Base-by-base conservation (phyloP, 164 flowering plant genomes). In the Aristolochia californica region DNA sequence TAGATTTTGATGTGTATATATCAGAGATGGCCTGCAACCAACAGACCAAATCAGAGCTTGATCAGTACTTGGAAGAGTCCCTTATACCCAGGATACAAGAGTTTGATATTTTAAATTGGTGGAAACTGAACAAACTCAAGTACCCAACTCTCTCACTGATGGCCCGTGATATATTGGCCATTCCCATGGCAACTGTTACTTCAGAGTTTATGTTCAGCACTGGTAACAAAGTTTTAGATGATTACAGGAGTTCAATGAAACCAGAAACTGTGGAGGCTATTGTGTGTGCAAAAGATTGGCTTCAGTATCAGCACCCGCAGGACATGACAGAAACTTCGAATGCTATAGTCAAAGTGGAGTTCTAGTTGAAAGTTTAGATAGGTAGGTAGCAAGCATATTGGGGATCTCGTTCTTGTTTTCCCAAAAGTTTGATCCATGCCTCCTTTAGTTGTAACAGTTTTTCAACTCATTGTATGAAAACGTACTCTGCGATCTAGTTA, bases 201-300 rank as follows among this genome's bases (percentile, higher is more conserved):
- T 62, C 79, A 2, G 93, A 77, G 2, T 65, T 78, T 0, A 82
- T 84, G 4, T 93, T 85, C 68, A 82, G 75, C 56, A 75, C 73
- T 0, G 66, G 15, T 4, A 20, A 43, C 27, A 81, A 71, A 55
- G 74, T 77, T 77, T 77, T 93, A 70, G 90, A 89, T 66, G 44
- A 51, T 1, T 80, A 89, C 59, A 59, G 85, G 64, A 75, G 85
- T 61, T 82, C 87, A 4, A 64, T 93, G 48, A 69, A 83, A 38
- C 91, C 97, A 4, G 91, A 83, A 61, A 89, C 88, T 0, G 67
- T 89, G 55, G 85, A 93, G 65, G 97, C 97, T 55, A 80, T 93
- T 10, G 57, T 85, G 2, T 90, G 97, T 57, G 83, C 93, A 0
- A 90, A 84, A 76, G 93, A 89, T 51, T 94, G 97, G 98, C 78